A percentile compares a stretch with the other conserved stretches of the same genome.
phyloP scores from a whole-genome alignment of 2,329 filamentous ascomycete genomes.

The Aspergillus clavatus region DNA sequence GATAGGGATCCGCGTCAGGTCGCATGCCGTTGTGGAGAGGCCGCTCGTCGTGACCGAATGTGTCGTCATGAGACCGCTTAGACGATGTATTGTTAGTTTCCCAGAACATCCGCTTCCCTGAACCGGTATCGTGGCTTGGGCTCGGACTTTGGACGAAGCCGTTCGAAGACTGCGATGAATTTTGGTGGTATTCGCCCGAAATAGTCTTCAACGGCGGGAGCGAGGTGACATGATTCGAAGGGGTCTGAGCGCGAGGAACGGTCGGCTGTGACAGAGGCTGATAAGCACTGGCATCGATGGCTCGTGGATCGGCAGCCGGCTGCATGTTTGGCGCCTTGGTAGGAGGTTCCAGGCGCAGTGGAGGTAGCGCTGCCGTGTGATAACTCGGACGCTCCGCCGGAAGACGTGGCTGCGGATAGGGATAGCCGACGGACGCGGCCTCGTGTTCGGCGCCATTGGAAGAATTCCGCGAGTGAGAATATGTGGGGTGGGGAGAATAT shows the following conservation, averaged over 20 bases:
- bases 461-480: conserved; percentile 30
- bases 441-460: conserved; percentile 34
- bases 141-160: conserved; percentile 15
- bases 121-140: conserved; percentile 20
- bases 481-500: conserved; percentile 34
- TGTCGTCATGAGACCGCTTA: conserved; percentile 36
- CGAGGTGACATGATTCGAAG: conserved; percentile 22
- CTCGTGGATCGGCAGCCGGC: conserved; percentile 35
- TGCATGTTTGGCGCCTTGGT: conserved; percentile 16
- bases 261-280: conserved; percentile 33
- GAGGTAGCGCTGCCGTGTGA: conserved; percentile 24
- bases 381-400: conserved; percentile 21
- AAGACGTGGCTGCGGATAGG: conserved; percentile 14
- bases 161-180: conserved; percentile 21
- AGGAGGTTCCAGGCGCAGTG: conserved; percentile 27
- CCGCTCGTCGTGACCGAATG: conserved; percentile 37
- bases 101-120: conserved; percentile 28
- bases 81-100: conserved; percentile 24
- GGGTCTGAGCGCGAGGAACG: conserved; percentile 23
- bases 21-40: conserved; percentile 43
- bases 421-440: conserved; percentile 15
- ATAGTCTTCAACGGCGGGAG: conserved; percentile 37
- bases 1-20: conserved; percentile 30
- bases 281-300: conserved; percentile 37
- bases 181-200: conserved; percentile 24